A percentile compares a stretch with the other conserved stretches of the same genome.
Evolutionary conservation across 208 protist species (phyloP).

Genomic region (Trichomonas gallinae): DNA sequence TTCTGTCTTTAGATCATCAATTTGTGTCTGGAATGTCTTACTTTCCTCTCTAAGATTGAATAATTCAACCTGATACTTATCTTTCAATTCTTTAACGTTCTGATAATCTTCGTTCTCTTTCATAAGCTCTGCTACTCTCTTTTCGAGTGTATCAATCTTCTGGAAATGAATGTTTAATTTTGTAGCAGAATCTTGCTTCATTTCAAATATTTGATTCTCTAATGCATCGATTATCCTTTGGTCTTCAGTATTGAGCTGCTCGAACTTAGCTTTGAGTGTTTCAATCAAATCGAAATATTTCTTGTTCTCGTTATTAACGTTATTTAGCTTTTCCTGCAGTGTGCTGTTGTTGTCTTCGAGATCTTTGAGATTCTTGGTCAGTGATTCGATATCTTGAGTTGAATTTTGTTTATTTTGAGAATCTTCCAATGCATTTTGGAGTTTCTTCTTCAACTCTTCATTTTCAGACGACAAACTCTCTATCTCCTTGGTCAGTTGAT

Average conservation of each 20-base stretch:
- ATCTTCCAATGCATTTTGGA: not conserved
- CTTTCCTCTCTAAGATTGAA: not conserved
- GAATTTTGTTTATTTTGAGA: not conserved
- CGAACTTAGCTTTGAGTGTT: not conserved
- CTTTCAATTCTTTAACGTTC: not conserved
- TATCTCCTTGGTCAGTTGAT: not conserved
- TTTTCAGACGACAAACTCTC: not conserved
- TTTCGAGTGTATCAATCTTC: not conserved
- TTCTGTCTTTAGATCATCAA: not conserved
- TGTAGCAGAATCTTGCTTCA: not conserved
- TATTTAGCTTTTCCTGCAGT: not conserved
- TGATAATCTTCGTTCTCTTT: not conserved
- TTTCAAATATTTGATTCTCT: not conserved
- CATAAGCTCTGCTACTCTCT: not conserved
- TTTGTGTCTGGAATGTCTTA: not conserved
- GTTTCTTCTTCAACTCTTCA: not conserved
- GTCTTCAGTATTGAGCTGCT: not conserved
- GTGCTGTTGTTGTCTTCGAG: not conserved
- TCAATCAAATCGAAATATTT: not conserved
- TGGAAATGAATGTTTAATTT: not conserved
- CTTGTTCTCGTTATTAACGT: not conserved
- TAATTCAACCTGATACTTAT: not conserved
- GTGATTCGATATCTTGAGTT: not conserved
- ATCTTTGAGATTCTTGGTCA: not conserved
- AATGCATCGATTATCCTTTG: not conserved